A percentile compares a stretch with the other conserved stretches of the same genome.
Evolutionary conservation across 192 early-diverging fungal genomes (phyloP).

Genomic region (Lobosporangium transversale): DNA sequence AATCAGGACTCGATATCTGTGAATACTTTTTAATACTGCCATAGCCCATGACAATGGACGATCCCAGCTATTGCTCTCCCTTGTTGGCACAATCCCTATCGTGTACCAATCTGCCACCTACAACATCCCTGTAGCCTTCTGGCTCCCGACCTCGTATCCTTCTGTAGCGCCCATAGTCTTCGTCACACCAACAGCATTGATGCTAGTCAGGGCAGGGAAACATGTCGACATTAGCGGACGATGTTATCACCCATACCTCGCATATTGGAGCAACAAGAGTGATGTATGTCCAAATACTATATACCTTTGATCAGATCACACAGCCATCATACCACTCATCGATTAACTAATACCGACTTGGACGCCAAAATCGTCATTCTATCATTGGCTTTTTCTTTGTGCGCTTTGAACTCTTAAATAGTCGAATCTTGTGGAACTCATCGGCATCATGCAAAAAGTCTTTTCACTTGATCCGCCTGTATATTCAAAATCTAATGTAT

Average conservation of each 20-base stretch:
- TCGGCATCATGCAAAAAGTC: constrained; percentile 73
- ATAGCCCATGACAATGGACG: constrained; percentile 69
- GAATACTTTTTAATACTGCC: too few species aligned
- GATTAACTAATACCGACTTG: too few species aligned
- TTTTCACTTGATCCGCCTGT: constrained; percentile 86
- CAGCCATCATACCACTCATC: too few species aligned
- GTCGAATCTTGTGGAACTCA: constrained; percentile 63
- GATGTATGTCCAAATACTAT: constrained; percentile 56
- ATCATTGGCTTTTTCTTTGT: too few species aligned
- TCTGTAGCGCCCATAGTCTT: constrained; percentile 79
- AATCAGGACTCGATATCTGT: too few species aligned
- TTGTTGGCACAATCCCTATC: constrained; percentile 91
- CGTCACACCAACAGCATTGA: constrained; percentile 88
- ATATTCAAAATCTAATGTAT: constrained; percentile 60
- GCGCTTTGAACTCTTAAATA: too few species aligned
- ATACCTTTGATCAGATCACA: too few species aligned
- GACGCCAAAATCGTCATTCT: too few species aligned
- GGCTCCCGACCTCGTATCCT: constrained; percentile 89
- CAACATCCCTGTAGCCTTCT: constrained; percentile 93
- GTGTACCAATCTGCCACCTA: constrained; percentile 81
- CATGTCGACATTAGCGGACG: constrained; percentile 87
- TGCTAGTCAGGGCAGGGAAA: constrained; percentile 84
- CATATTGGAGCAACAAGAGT: constrained; percentile 70
- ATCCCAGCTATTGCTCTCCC: constrained; percentile 75
- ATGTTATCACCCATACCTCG: constrained; percentile 87